phyloP scores from a whole-genome alignment of 2,329 filamentous ascomycete genomes.

The Sporothrix schenckii region DNA sequence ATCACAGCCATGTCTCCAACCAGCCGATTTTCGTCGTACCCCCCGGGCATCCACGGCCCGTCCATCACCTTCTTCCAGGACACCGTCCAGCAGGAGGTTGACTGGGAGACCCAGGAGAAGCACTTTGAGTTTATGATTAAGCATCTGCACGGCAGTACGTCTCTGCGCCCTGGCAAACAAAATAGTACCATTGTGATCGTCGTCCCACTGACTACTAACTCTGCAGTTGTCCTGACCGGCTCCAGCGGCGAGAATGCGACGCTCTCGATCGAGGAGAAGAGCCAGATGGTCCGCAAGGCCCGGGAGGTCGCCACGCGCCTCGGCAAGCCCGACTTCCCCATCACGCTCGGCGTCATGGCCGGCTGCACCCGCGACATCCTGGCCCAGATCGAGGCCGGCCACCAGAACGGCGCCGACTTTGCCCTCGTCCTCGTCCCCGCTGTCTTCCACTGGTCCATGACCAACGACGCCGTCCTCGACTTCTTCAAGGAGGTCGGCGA shows the following conservation, averaged over 20 bases:
- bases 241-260: conserved; percentile 6
- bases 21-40: conserved; percentile 6
- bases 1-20: conserved; percentile 8
- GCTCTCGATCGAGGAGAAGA: conserved; percentile 10
- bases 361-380: conserved; percentile 14
- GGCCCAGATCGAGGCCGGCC: not conserved
- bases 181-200: no score
- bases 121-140: conserved; percentile 20
- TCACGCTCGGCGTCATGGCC: conserved; percentile 10
- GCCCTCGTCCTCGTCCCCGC: not conserved
- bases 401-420: conserved; percentile 23
- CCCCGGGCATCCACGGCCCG: conserved; percentile 23
- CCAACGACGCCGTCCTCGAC: conserved; percentile 1
- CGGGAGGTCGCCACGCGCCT: conserved; percentile 5
- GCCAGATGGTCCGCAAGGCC: conserved; percentile 21
- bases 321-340: conserved; percentile 19
- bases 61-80: conserved; percentile 20
- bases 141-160: conserved; percentile 19
- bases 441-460: conserved; percentile 18
- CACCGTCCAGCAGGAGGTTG: conserved; percentile 4
- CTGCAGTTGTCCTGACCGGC: not conserved
- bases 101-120: conserved; percentile 21
- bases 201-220: no score
- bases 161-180: not conserved
- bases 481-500: conserved; percentile 21